These are phyloP conservation scores for Kitagawia praeruptora DNA, from an alignment of 129 eudicot genomes.

Conservation along the genomic window DNA sequence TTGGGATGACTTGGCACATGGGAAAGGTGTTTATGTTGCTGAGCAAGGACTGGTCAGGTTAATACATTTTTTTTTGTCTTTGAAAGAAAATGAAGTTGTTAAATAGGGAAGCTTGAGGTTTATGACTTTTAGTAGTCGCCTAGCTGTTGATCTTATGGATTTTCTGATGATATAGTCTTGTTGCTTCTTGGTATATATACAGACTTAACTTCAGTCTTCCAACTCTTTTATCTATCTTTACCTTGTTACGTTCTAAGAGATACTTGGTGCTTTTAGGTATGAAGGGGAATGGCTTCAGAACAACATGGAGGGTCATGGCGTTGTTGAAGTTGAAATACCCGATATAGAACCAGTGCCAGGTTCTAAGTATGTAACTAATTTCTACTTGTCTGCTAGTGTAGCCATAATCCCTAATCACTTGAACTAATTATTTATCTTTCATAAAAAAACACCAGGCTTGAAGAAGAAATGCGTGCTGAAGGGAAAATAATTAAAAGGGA, in stretches of 20 bases:
- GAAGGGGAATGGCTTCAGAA: slow-evolving; percentile 98
- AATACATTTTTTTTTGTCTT: slow-evolving; percentile 13
- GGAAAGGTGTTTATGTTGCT: slow-evolving; percentile 81
- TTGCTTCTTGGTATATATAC: slow-evolving; percentile 8
- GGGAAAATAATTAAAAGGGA: slow-evolving; percentile 70
- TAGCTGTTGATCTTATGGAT: background rate
- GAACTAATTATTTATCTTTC: background rate
- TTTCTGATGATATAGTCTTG: too few relatives aligned
- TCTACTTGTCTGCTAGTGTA: slow-evolving; percentile 4
- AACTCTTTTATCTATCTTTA: slow-evolving; percentile 6
- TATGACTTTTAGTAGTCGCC: slow-evolving; percentile 3
- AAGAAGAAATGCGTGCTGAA: slow-evolving; percentile 79
- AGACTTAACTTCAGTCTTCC: background rate
- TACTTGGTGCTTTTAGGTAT: slow-evolving; percentile 41
- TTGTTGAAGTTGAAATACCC: slow-evolving; percentile 89
- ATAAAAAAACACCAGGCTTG: slow-evolving; percentile 39
- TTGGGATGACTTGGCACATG: slow-evolving; percentile 89
- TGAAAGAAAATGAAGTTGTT: background rate
- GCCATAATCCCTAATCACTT: background rate
- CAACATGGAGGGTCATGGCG: slow-evolving; percentile 90
- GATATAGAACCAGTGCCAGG: slow-evolving; percentile 78
- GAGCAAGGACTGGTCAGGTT: slow-evolving; percentile 84
- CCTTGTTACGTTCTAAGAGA: background rate
- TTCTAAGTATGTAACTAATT: slow-evolving; percentile 57
- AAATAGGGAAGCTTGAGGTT: background rate